phyloP scores from a whole-genome alignment of 129 eudicot genomes.

The Flaveria sonorensis region DNA sequence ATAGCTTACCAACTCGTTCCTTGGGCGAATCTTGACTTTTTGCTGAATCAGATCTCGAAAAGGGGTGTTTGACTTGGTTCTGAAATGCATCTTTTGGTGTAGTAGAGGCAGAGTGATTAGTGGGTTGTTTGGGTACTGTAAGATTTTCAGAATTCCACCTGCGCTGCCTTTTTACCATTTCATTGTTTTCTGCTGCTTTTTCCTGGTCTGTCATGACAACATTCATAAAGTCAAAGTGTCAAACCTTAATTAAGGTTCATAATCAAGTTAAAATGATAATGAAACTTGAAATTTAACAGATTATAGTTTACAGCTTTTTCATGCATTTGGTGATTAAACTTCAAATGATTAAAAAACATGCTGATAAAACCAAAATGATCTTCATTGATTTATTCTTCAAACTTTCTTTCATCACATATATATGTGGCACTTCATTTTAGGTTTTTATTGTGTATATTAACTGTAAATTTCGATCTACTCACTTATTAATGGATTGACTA shows the following conservation, averaged over 20 bases:
- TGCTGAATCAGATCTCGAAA: conserved; percentile 53
- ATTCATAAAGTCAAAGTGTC: background rate
- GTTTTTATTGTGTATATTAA: background rate
- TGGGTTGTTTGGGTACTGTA: conserved; percentile 46
- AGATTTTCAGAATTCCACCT: conserved; percentile 66
- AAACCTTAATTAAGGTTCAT: conserved; percentile 7
- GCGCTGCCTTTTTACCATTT: conserved; percentile 63
- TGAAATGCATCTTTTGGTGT: conserved; percentile 52
- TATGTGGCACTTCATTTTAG: background rate
- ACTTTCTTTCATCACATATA: background rate
- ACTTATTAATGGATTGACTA: background rate
- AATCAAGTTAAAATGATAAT: background rate
- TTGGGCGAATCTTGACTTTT: conserved; percentile 57
- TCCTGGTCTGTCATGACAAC: conserved; percentile 51
- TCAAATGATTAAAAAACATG: background rate
- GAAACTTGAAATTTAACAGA: background rate
- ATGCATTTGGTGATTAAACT: background rate
- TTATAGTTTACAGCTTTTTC: conserved; percentile 2
- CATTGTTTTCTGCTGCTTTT: conserved; percentile 42
- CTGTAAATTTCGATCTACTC: background rate
- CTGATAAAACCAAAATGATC: background rate
- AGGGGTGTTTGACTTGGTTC: conserved; percentile 41
- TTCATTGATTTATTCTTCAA: background rate
- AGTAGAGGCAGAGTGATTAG: conserved; percentile 40
- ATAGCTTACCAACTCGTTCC: conserved; percentile 77